Conservation (phyloP, 83 land plant species). For the Picea abies region DNA sequence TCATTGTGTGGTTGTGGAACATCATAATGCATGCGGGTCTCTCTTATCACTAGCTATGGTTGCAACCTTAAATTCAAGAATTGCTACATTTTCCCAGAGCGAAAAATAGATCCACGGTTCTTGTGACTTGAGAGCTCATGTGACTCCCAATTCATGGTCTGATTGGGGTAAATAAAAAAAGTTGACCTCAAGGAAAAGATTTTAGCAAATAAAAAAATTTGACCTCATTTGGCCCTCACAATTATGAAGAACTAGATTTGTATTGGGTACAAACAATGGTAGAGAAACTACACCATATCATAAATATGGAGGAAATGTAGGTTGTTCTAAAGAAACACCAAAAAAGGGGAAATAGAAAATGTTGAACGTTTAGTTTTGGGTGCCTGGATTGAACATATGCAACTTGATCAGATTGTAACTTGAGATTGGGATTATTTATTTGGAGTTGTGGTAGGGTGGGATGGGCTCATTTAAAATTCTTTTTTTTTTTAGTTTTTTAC, state of each 20-base stretch:
- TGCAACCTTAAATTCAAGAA: neutral
- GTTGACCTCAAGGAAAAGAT: constrained; percentile 23
- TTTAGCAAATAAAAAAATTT: no score
- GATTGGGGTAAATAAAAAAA: constrained; percentile 70
- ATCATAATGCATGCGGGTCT: constrained; percentile 26
- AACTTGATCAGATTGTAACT: no score
- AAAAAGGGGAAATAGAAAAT: no score
- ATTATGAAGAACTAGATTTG: no score
- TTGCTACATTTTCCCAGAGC: constrained; percentile 34
- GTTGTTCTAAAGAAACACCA: neutral
- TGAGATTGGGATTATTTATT: no score
- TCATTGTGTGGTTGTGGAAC: constrained; percentile 34
- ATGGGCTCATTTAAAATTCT: neutral
- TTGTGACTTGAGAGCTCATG: constrained; percentile 20
- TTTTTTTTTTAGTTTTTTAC: no score
- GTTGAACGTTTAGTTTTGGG: no score
- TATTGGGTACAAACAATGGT: no score
- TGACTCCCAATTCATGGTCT: constrained; percentile 26
- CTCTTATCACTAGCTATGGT: constrained; percentile 44
- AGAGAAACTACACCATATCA: no score
- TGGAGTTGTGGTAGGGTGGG: no score
- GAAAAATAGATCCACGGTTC: constrained; percentile 59
- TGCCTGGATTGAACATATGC: no score
- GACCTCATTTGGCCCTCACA: no score
- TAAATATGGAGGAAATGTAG: constrained; percentile 18